phyloP scores from a whole-genome alignment of 106 monocot species.

The Hemerocallis citrina region DNA sequence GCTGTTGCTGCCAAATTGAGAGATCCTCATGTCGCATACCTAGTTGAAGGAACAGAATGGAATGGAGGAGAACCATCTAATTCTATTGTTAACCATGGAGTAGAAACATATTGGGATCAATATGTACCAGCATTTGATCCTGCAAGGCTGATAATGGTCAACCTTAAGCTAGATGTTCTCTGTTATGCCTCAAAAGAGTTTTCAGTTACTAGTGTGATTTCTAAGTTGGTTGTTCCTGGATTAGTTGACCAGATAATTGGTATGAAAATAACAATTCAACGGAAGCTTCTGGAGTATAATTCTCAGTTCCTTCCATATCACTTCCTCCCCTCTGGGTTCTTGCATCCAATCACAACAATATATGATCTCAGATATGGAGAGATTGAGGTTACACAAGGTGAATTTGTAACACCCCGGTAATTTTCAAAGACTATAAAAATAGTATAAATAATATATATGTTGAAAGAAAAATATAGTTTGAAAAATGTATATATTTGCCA shows the following conservation, averaged over 20 bases:
- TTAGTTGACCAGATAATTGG: constrained; percentile 52
- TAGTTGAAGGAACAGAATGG: constrained; percentile 45
- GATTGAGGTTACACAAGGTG: constrained; percentile 78
- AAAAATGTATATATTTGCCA: too few species aligned
- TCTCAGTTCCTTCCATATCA: constrained; percentile 77
- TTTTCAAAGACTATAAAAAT: too few species aligned
- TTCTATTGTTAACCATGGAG: constrained; percentile 54
- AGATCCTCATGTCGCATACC: constrained; percentile 54
- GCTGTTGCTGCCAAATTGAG: constrained; percentile 46
- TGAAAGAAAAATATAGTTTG: too few species aligned
- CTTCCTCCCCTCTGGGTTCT: constrained; percentile 62
- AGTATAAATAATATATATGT: too few species aligned
- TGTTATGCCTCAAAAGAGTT: constrained; percentile 78
- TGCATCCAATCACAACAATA: constrained; percentile 84
- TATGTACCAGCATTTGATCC: constrained; percentile 44
- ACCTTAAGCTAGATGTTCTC: constrained; percentile 74
- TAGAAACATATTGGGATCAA: constrained; percentile 27
- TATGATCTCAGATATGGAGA: constrained; percentile 85
- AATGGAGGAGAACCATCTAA: constrained; percentile 14
- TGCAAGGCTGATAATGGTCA: constrained; percentile 23
- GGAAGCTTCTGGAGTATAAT: constrained; percentile 31
- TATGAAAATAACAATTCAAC: constrained; percentile 30
- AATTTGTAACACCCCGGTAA: too few species aligned
- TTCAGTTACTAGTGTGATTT: constrained; percentile 47
- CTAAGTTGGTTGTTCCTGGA: constrained; percentile 75